Conservation (phyloP, 768 basidiomycete species). For the Clitopilus passeckerianus region DNA sequence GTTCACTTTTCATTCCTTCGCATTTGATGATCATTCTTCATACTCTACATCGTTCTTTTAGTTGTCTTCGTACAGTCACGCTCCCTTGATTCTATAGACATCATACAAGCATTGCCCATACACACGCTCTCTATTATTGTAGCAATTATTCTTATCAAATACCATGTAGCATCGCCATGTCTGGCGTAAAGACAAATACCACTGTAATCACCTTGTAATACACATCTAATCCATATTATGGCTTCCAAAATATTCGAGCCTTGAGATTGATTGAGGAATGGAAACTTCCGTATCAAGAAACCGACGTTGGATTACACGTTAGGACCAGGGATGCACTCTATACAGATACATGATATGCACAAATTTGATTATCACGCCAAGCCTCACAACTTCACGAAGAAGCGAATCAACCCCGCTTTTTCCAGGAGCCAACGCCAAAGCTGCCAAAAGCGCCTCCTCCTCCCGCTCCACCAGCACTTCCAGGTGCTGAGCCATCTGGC, state of each 20-base stretch:
- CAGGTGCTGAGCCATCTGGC: constrained; percentile 10
- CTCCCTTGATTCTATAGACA: background rate
- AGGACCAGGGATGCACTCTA: background rate
- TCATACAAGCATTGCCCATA: background rate
- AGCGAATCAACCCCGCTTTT: constrained; percentile 9
- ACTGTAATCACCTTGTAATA: background rate
- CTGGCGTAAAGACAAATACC: background rate
- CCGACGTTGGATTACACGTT: background rate
- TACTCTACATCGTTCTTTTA: background rate
- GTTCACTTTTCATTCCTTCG: background rate
- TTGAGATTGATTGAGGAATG: background rate
- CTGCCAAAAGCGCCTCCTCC: constrained; percentile 23
- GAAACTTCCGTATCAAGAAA: background rate
- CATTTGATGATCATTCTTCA: background rate
- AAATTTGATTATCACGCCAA: background rate
- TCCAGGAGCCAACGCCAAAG: constrained; percentile 26
- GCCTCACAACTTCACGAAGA: background rate
- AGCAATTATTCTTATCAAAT: background rate
- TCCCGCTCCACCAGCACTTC: constrained; percentile 14
- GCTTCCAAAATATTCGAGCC: no score
- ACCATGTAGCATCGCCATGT: background rate
- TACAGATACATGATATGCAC: background rate
- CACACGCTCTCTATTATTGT: background rate
- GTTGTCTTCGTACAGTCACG: background rate
- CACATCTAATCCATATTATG: background rate